These are phyloP conservation scores for Plasmodium berghei DNA, from an alignment of 169 alveolate genomes.

Conservation along the genomic window DNA sequence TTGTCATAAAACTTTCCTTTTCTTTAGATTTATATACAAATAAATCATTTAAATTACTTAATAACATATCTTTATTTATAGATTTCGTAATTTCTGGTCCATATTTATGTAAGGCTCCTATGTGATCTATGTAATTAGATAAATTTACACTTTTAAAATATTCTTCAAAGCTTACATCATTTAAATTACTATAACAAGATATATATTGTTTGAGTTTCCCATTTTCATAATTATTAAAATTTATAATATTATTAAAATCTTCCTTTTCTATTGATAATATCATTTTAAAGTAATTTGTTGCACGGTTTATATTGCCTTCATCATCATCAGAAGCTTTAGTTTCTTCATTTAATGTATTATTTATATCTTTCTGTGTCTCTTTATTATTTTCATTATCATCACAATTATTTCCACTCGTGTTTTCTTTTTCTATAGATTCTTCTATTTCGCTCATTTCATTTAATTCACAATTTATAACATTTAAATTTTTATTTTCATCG, in stretches of 20 bases:
- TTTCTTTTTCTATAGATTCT: slow-evolving; percentile 1
- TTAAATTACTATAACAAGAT: neutral
- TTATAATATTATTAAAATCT: no score
- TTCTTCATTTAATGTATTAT: neutral
- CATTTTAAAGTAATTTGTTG: no score
- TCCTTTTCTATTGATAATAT: no score
- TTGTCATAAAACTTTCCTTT: slow-evolving; percentile 1
- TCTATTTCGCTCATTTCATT: neutral
- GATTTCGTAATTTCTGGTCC: no score
- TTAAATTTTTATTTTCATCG: neutral
- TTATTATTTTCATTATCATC: slow-evolving; percentile 15
- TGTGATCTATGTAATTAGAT: neutral
- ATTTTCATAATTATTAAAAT: no score
- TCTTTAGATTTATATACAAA: slow-evolving; percentile 28
- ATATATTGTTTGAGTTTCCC: no score
- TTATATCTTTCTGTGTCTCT: neutral
- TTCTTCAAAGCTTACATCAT: neutral
- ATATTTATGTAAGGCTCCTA: no score
- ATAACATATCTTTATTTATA: neutral
- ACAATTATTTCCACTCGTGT: neutral
- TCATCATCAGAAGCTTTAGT: slow-evolving; percentile 9
- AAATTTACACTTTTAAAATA: neutral
- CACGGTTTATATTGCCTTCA: neutral
- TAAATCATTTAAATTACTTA: slow-evolving; percentile 32
- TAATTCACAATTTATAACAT: no score